phyloP scores from a whole-genome alignment of 129 eudicot species.

The Arctium minus region DNA sequence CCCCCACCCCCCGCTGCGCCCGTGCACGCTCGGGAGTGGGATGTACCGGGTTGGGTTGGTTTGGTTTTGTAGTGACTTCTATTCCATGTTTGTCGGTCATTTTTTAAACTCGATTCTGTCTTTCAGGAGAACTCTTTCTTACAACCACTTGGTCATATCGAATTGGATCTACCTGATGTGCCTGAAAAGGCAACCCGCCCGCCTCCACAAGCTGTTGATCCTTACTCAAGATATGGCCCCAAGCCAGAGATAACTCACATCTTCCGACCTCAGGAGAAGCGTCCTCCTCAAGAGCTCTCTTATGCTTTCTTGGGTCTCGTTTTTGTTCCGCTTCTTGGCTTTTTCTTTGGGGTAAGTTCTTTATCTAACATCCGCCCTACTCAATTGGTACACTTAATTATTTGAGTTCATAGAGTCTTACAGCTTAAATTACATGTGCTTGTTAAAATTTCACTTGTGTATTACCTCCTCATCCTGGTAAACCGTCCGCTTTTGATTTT shows the following conservation, averaged over 20 bases:
- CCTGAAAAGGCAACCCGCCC: conserved; percentile 73
- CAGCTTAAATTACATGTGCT: background rate
- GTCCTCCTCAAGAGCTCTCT: conserved; percentile 63
- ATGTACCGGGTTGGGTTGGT: too few relatives aligned
- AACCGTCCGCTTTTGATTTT: background rate
- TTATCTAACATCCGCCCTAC: background rate
- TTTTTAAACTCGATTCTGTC: background rate
- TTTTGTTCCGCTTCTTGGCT: conserved; percentile 53
- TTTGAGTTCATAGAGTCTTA: background rate
- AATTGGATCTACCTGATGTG: conserved; percentile 58
- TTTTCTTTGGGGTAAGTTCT: conserved; percentile 61
- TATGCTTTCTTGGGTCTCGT: conserved; percentile 62
- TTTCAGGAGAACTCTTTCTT: conserved; percentile 76
- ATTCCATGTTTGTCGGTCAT: background rate
- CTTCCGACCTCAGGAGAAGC: conserved; percentile 67
- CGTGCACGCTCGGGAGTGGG: too few relatives aligned
- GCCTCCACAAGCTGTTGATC: conserved; percentile 55
- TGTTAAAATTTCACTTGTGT: background rate
- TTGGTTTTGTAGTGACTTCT: background rate
- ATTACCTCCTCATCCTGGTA: background rate
- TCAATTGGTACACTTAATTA: background rate
- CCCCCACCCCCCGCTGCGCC: background rate
- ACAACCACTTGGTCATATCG: conserved; percentile 49
- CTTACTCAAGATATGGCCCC: conserved; percentile 60
- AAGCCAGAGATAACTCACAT: conserved; percentile 66